Conservation (phyloP, 1,284 basidiomycete genomes). For the Binderoboletus segoi region DNA sequence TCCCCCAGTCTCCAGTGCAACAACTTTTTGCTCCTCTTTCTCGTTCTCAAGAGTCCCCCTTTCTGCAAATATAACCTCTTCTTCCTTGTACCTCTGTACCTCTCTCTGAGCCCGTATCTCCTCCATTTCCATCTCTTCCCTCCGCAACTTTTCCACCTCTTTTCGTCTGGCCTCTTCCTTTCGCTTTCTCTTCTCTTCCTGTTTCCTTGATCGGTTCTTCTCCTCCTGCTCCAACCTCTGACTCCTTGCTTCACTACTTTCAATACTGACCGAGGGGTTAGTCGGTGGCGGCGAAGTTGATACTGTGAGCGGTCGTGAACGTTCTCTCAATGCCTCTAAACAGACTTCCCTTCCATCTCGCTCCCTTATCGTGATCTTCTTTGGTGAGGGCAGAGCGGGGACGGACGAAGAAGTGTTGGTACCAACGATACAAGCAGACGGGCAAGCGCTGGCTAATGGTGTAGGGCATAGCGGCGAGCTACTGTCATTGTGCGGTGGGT, state of each 20-base stretch:
- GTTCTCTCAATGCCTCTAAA: conserved; percentile 54
- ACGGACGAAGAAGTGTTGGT: conserved; percentile 66
- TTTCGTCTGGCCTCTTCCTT: conserved; percentile 39
- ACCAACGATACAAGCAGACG: conserved; percentile 76
- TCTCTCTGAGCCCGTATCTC: conserved; percentile 41
- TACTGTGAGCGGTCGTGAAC: conserved; percentile 43
- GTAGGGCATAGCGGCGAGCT: conserved; percentile 49
- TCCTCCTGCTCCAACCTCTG: conserved; percentile 47
- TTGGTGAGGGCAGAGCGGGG: conserved; percentile 39
- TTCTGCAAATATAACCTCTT: conserved; percentile 44
- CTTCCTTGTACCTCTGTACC: conserved; percentile 41
- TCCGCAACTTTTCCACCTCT: conserved; percentile 32
- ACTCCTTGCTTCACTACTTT: conserved; percentile 62
- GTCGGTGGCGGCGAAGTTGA: conserved; percentile 45
- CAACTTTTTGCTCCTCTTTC: conserved; percentile 33
- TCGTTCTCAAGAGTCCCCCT: conserved; percentile 32
- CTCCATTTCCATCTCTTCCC: conserved; percentile 41
- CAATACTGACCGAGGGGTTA: conserved; percentile 51
- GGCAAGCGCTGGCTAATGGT: too few relatives aligned
- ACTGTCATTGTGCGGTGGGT: conserved; percentile 45
- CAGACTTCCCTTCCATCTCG: conserved; percentile 62
- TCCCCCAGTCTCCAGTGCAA: conserved; percentile 37
- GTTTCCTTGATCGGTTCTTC: conserved; percentile 37
- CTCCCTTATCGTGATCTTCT: conserved; percentile 43
- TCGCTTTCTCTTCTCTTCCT: conserved; percentile 40